These are phyloP conservation scores for Macrolepiota albuminosa DNA, from an alignment of 768 basidiomycete genomes.

Conservation along the genomic window DNA sequence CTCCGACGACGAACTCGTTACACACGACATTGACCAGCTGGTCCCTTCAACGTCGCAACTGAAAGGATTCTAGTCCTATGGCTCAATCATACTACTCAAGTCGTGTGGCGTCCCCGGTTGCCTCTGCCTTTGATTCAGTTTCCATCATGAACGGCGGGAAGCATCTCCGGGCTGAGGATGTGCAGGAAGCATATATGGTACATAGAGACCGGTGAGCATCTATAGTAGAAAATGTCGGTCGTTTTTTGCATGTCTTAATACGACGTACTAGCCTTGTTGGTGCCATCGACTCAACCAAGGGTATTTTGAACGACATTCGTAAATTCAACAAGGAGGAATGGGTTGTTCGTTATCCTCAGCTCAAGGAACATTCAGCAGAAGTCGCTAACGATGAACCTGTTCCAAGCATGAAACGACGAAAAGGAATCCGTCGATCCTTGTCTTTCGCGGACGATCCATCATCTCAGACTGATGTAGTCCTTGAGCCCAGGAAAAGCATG, in stretches of 20 bases:
- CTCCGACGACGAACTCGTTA: constrained; percentile 9
- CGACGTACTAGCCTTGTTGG: constrained; percentile 51
- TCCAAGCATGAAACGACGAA: constrained; percentile 30
- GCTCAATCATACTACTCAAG: constrained; percentile 37
- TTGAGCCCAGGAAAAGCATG: constrained; percentile 44
- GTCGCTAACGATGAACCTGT: constrained; percentile 22
- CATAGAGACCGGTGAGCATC: constrained; percentile 66
- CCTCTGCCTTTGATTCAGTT: constrained; percentile 25
- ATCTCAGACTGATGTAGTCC: constrained; percentile 59
- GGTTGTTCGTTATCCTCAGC: constrained; percentile 84
- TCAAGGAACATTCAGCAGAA: constrained; percentile 40
- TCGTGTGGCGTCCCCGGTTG: constrained; percentile 31
- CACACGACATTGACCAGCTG: constrained; percentile 11
- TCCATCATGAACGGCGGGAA: constrained; percentile 31
- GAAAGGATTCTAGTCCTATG: constrained; percentile 25
- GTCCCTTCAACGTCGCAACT: background rate
- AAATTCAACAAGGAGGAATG: constrained; percentile 83
- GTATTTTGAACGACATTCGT: constrained; percentile 64
- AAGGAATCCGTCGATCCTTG: constrained; percentile 56
- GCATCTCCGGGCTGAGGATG: constrained; percentile 60
- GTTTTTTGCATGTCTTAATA: constrained; percentile 4
- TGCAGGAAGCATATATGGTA: constrained; percentile 71
- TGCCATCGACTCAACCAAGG: constrained; percentile 71
- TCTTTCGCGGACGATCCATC: constrained; percentile 84
- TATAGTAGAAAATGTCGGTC: background rate